phyloP scores from a whole-genome alignment of 2,329 filamentous ascomycete species.

The Hymenoscyphus scutula region DNA sequence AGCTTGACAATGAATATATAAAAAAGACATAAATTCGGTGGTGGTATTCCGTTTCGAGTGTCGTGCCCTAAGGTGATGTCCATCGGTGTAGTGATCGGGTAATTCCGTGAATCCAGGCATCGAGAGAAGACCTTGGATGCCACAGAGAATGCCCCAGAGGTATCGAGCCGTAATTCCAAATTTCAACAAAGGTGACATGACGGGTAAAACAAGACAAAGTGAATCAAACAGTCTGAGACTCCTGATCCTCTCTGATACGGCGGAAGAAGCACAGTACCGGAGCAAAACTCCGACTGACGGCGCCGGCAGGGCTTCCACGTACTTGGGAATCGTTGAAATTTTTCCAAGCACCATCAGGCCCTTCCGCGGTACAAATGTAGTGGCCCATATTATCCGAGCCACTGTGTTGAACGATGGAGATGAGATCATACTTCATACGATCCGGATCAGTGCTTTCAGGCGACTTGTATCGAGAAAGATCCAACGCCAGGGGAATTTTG shows the following conservation, averaged over 20 bases:
- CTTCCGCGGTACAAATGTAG: conserved; percentile 27
- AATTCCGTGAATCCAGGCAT: too few species aligned
- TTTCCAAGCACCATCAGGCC: conserved; percentile 26
- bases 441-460: conserved; percentile 10
- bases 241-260: not conserved
- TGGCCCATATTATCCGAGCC: conserved; percentile 26
- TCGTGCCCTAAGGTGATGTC: too few species aligned
- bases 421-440: conserved; percentile 32
- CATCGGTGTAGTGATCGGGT: too few species aligned
- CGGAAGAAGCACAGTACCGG: conserved; percentile 18
- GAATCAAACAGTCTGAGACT: too few species aligned
- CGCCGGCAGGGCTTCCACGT: not conserved
- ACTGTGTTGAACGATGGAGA: conserved; percentile 34
- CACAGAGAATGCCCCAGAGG: too few species aligned
- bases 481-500: conserved; percentile 23
- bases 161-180: too few species aligned
- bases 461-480: conserved; percentile 25
- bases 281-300: conserved; percentile 19
- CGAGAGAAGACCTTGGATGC: too few species aligned
- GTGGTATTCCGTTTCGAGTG: too few species aligned
- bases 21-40: too few species aligned
- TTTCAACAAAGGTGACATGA: too few species aligned
- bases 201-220: too few species aligned
- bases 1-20: too few species aligned
- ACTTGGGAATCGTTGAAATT: conserved; percentile 29